Conservation (phyloP, 2,329 filamentous ascomycete species). For the Trichoderma lentiforme region DNA sequence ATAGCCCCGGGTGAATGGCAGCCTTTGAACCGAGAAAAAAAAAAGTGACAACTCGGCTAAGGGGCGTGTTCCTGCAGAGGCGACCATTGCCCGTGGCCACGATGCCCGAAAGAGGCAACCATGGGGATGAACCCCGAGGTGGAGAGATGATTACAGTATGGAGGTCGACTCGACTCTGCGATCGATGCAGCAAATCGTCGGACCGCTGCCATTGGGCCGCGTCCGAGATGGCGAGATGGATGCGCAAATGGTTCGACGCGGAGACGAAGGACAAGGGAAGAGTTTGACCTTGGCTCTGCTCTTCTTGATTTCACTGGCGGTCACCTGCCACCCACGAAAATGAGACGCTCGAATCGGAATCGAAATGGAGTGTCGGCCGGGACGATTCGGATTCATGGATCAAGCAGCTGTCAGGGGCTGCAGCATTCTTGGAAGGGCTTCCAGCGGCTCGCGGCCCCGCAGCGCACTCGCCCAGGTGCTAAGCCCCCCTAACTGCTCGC, state of each 20-base stretch:
- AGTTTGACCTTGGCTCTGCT: neutral
- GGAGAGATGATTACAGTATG: neutral
- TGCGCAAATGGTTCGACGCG: neutral
- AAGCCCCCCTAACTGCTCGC: neutral
- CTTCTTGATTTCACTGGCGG: neutral
- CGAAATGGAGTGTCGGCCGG: constrained; percentile 9
- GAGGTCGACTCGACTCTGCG: neutral
- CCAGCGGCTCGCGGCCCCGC: constrained; percentile 8
- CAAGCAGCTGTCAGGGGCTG: neutral
- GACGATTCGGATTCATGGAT: constrained; percentile 19
- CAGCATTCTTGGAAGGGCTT: neutral
- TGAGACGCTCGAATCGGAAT: constrained; percentile 18
- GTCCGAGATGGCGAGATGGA: neutral
- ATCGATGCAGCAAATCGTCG: neutral
- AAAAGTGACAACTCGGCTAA: neutral
- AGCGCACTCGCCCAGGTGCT: neutral
- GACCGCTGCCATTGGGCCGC: neutral
- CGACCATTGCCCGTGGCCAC: neutral
- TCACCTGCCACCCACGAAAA: constrained; percentile 17
- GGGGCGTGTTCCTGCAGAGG: constrained; percentile 14
- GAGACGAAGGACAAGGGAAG: neutral
- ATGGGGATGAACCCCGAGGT: neutral
- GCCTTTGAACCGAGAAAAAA: neutral
- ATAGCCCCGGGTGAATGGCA: constrained; percentile 2
- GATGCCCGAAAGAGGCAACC: constrained; percentile 13